phyloP scores from a whole-genome alignment of 1,284 basidiomycete genomes.

The Gomphus bonarii region DNA sequence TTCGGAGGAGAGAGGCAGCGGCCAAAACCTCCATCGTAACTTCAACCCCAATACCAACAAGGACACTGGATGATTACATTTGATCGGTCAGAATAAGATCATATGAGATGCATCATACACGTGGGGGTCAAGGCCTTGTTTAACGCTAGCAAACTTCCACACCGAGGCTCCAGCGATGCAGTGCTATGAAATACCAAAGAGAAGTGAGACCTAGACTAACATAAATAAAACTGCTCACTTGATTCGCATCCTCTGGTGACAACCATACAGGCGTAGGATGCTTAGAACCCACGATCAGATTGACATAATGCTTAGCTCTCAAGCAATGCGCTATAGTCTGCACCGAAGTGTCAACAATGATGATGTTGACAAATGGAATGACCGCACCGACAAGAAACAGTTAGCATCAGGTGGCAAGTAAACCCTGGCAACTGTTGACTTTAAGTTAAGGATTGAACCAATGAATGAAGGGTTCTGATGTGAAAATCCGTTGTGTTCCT shows the following conservation, averaged over 20 bases:
- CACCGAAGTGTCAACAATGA: background rate
- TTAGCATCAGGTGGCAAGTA: conserved; percentile 90
- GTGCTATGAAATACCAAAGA: conserved; percentile 32
- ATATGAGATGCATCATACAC: conserved; percentile 33
- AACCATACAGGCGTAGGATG: conserved; percentile 67
- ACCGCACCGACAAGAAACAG: conserved; percentile 53
- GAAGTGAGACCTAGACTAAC: background rate
- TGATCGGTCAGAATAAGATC: background rate
- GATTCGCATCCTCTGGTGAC: conserved; percentile 52
- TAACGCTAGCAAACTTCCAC: conserved; percentile 68
- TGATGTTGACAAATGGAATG: background rate
- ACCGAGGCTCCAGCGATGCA: conserved; percentile 66
- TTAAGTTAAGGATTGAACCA: conserved; percentile 70
- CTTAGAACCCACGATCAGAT: conserved; percentile 82
- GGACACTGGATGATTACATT: conserved; percentile 33
- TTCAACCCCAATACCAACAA: conserved; percentile 69
- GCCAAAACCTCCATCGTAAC: conserved; percentile 71
- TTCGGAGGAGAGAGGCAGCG: conserved; percentile 63
- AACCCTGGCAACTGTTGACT: conserved; percentile 64
- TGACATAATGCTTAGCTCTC: conserved; percentile 74
- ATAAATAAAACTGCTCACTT: conserved; percentile 23
- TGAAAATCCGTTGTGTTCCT: conserved; percentile 74
- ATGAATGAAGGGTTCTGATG: conserved; percentile 85
- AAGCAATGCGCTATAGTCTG: conserved; percentile 71
- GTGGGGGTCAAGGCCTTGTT: conserved; percentile 54